Conservation (phyloP, 116 monocot species). For the Trichopus zeylanicus region DNA sequence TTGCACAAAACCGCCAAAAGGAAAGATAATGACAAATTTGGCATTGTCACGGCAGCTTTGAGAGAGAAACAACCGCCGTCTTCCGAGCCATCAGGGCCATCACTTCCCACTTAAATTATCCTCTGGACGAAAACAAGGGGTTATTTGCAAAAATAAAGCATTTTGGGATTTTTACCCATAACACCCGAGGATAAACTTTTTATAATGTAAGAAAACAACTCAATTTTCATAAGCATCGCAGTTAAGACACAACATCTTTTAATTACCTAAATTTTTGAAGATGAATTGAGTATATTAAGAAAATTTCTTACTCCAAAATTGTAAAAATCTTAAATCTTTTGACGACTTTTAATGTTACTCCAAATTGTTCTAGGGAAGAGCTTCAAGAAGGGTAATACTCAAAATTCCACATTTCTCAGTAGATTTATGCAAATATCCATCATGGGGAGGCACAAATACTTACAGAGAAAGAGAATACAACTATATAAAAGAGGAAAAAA, state of each 20-base stretch:
- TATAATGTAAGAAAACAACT: too few relatives aligned
- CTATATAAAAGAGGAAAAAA: background rate
- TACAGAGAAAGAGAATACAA: constrained; percentile 1
- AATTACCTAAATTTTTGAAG: too few relatives aligned
- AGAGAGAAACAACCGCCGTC: background rate
- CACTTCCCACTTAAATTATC: background rate
- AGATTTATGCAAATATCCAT: background rate
- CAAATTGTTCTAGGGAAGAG: too few relatives aligned
- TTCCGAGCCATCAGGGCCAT: background rate
- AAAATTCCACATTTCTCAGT: background rate
- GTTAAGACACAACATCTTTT: too few relatives aligned
- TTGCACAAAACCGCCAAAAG: background rate
- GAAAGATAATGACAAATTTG: background rate
- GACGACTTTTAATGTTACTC: too few relatives aligned
- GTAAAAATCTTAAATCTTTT: background rate
- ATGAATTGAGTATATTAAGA: too few relatives aligned
- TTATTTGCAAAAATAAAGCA: too few relatives aligned
- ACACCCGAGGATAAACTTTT: too few relatives aligned
- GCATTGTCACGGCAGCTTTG: background rate
- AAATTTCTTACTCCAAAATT: background rate
- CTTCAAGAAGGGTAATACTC: background rate
- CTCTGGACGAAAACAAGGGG: too few relatives aligned
- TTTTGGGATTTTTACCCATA: too few relatives aligned
- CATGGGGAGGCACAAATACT: too few relatives aligned
- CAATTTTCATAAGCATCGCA: too few relatives aligned